phyloP scores from a whole-genome alignment of 1,284 basidiomycete species.

The Sphagnurus paluster region DNA sequence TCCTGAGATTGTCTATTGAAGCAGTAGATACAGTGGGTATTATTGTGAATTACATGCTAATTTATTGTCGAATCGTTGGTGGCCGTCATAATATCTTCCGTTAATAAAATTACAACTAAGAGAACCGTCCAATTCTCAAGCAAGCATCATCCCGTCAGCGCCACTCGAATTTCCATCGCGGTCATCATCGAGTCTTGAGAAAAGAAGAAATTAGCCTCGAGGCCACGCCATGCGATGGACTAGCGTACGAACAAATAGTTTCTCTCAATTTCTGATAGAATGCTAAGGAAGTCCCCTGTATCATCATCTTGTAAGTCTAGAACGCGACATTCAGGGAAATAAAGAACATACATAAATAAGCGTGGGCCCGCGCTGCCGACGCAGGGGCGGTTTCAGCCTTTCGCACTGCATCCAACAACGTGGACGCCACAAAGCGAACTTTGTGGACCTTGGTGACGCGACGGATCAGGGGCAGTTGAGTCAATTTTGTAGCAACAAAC shows the following conservation, averaged over 20 bases:
- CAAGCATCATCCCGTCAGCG: conserved; percentile 52
- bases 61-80: conserved; percentile 9
- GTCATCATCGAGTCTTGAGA: conserved; percentile 71
- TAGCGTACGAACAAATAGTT: conserved; percentile 69
- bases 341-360: conserved; percentile 69
- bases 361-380: conserved; percentile 75
- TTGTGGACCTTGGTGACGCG: conserved; percentile 65
- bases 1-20: background rate
- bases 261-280: conserved; percentile 84
- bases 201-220: conserved; percentile 18
- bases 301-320: conserved; percentile 1
- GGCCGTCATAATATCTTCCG: conserved; percentile 14
- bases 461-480: conserved; percentile 8
- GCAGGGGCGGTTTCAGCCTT: conserved; percentile 76
- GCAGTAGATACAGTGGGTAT: conserved; percentile 7
- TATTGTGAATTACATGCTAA: conserved; percentile 12
- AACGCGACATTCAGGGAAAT: conserved; percentile 9
- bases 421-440: conserved; percentile 87
- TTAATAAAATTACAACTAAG: conserved; percentile 15
- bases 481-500: conserved; percentile 19
- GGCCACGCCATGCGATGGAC: background rate
- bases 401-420: conserved; percentile 81
- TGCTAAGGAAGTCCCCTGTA: conserved; percentile 86
- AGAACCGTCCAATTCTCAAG: conserved; percentile 25
- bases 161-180: conserved; percentile 60